These are phyloP conservation scores for Trichoderma sp. DNA, from an alignment of 2,329 filamentous ascomycete species.

Conservation along the genomic window DNA sequence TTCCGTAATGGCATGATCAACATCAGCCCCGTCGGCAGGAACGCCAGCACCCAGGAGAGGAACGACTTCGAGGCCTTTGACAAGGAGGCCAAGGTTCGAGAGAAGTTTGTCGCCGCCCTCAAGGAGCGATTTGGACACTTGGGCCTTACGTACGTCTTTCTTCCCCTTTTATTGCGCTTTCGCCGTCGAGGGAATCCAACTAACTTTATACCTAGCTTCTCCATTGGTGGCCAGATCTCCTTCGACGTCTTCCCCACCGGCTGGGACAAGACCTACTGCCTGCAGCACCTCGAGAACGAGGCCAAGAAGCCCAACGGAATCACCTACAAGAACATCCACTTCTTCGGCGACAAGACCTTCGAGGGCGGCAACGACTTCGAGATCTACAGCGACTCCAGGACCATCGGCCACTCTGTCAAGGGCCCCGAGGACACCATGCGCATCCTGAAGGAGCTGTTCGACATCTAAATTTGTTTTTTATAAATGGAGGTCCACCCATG, in stretches of 20 bases:
- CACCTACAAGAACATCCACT: conserved; percentile 85
- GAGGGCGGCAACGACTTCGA: conserved; percentile 93
- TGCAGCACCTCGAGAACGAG: conserved; percentile 81
- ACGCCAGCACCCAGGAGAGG: conserved; percentile 77
- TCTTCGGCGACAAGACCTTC: conserved; percentile 96
- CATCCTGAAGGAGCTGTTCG: conserved; percentile 78
- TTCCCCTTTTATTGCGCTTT: neutral
- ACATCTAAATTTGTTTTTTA: conserved; percentile 44
- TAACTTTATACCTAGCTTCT: conserved; percentile 49
- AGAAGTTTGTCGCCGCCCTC: conserved; percentile 71
- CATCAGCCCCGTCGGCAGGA: conserved; percentile 78
- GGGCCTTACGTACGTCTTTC: conserved; percentile 69
- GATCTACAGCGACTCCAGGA: conserved; percentile 80
- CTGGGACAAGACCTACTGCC: conserved; percentile 99
- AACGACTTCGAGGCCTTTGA: conserved; percentile 81
- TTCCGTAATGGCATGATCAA: conserved; percentile 93
- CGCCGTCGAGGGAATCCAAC: neutral
- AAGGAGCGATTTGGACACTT: conserved; percentile 79
- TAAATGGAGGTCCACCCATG: neutral
- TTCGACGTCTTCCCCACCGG: conserved; percentile 96
- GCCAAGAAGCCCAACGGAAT: conserved; percentile 66
- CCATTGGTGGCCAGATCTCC: conserved; percentile 94
- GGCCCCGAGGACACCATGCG: conserved; percentile 78
- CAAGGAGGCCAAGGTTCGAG: conserved; percentile 70
- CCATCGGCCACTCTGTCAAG: conserved; percentile 79